Evolutionary conservation across 495 filamentous ascomycete species (phyloP), one percentile per base, ranked within the genome.

Genomic region (Penicillium herquei): DNA sequence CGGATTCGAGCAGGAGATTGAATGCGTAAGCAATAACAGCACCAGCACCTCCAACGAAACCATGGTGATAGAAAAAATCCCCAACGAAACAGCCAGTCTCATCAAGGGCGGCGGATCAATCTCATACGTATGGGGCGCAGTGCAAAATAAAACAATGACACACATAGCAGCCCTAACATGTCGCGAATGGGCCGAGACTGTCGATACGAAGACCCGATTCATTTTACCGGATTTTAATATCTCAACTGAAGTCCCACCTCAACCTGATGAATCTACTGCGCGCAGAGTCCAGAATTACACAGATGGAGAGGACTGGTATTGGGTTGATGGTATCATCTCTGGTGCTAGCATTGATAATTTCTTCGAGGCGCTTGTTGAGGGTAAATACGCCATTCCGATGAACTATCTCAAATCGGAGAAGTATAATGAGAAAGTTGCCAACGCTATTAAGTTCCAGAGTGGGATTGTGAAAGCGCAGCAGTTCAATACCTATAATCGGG

Each of bases 361-460:
- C 41, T 53, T 53, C 32, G 10, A 37, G 6, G 31, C 51, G 13
- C 40, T 53, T 13, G 30, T 43, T 8, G 4, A 26, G 6, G 51
- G 51, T 6, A 53, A 43, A 53, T 53, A 53, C 37, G 39, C 51
- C n/a, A 53, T 53, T 37, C 51, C 51, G 14, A 12, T n/a, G 32
- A 41, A 53, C 5, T 44, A 44, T 16, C 30, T 53, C 9, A 5
- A 2, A 44, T 26, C n/a, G 10, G 13, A 14, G 31, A 8, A 11
- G 17, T 26, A 45, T 7, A 43, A 33, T 14, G 41, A 53, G 3
- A 45, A 35, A 31, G 51, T 53, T 2, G 31, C 18, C 6, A 33
- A 37, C 1, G 51, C 51, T 3, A 46, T 53, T 7, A 53, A 53
- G 30, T 37, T 35, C 16, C 51, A 53, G 13, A 14, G 35, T 26